These are phyloP conservation scores for Pseudozyma hubeiensis DNA, from an alignment of 1,284 basidiomycete genomes.

Conservation along the genomic window DNA sequence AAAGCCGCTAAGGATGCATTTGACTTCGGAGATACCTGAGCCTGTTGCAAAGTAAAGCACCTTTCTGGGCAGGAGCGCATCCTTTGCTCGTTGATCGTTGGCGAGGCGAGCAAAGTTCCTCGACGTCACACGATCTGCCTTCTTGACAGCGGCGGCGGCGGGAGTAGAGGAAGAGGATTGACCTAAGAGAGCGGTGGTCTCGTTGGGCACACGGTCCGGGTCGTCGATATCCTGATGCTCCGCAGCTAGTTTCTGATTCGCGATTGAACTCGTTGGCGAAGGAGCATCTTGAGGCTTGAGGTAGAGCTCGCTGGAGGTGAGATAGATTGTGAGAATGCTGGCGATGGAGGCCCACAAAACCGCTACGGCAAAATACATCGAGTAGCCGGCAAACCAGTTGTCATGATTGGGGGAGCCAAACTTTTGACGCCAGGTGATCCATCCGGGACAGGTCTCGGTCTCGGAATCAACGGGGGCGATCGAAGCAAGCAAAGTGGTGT, in stretches of 20 bases:
- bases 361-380: conserved; percentile 75
- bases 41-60: conserved; percentile 79
- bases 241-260: conserved; percentile 11
- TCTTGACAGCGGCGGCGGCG: background rate
- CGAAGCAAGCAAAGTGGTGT: conserved; percentile 19
- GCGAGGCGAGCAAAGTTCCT: conserved; percentile 30
- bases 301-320: conserved; percentile 75
- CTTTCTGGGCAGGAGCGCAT: conserved; percentile 71
- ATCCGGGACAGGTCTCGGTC: conserved; percentile 74
- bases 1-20: conserved; percentile 89
- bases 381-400: conserved; percentile 76
- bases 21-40: conserved; percentile 95
- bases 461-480: conserved; percentile 35
- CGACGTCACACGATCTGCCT: conserved; percentile 11
- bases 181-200: conserved; percentile 34
- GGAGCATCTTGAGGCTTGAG: conserved; percentile 22
- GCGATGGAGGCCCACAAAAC: conserved; percentile 60
- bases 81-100: conserved; percentile 42
- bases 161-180: conserved; percentile 11
- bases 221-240: background rate
- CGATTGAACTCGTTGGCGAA: conserved; percentile 12
- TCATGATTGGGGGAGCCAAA: conserved; percentile 21
- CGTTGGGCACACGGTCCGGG: conserved; percentile 12
- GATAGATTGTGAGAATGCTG: conserved; percentile 82
- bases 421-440: conserved; percentile 77